Conservation (phyloP, 768 basidiomycete genomes). For the Mycena crocata region DNA sequence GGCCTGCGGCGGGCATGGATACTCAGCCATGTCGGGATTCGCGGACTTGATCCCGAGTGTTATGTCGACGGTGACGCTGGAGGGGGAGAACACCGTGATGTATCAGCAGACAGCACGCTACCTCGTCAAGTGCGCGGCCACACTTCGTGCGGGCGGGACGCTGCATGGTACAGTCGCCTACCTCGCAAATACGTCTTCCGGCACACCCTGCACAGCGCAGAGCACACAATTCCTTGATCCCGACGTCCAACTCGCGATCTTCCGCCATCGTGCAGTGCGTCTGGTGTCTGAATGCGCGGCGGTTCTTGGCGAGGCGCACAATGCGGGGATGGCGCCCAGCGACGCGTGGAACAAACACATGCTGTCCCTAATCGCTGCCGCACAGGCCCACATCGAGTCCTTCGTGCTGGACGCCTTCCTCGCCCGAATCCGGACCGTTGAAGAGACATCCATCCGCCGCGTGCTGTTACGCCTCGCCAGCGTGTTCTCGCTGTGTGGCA, state of each 20-base stretch:
- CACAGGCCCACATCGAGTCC: slow-evolving; percentile 40
- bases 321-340: slow-evolving; percentile 14
- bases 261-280: slow-evolving; percentile 37
- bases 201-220: no score
- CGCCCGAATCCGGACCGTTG: slow-evolving; percentile 8
- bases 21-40: slow-evolving; percentile 38
- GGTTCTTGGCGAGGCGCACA: slow-evolving; percentile 22
- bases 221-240: not conserved
- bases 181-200: not conserved
- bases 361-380: slow-evolving; percentile 37
- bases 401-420: slow-evolving; percentile 37
- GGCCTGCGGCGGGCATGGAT: slow-evolving; percentile 41
- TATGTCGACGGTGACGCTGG: slow-evolving; percentile 34
- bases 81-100: slow-evolving; percentile 44
- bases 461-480: slow-evolving; percentile 29
- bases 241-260: slow-evolving; percentile 24
- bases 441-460: not conserved
- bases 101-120: slow-evolving; percentile 42
- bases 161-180: not conserved
- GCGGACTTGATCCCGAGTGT: slow-evolving; percentile 32
- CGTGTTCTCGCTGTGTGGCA: slow-evolving; percentile 39
- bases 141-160: not conserved
- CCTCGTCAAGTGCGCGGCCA: slow-evolving; percentile 35
- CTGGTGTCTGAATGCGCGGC: slow-evolving; percentile 33
- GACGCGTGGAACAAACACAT: slow-evolving; percentile 41